Conservation (phyloP, 2,329 filamentous ascomycete species). For the Pseudogymnoascus sp. region DNA sequence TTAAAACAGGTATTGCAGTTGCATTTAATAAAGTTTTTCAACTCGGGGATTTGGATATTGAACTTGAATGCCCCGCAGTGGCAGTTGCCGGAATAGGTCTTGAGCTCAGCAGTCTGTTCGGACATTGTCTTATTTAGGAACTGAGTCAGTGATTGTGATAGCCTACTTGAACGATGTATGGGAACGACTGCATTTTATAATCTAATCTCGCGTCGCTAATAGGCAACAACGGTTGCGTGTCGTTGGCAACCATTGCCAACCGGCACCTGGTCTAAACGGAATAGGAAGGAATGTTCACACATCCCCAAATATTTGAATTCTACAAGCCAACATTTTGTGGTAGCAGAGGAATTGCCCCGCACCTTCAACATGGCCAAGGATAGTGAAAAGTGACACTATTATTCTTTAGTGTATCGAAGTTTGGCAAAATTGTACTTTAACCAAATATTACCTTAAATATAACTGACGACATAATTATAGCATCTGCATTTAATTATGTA, state of each 20-base stretch:
- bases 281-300: background rate
- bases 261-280: background rate
- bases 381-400: too few species aligned
- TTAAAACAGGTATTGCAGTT: conserved; percentile 61
- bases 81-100: conserved; percentile 47
- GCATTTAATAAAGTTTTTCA: conserved; percentile 50
- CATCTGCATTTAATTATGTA: too few species aligned
- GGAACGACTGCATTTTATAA: background rate
- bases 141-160: background rate
- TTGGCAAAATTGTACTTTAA: too few species aligned
- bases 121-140: background rate
- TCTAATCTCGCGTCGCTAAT: background rate
- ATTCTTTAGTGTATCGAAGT: too few species aligned
- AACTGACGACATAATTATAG: too few species aligned
- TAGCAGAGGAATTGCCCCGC: background rate
- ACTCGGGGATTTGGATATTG: conserved; percentile 47
- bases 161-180: background rate
- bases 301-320: background rate
- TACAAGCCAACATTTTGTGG: too few species aligned
- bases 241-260: background rate
- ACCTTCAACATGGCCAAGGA: background rate
- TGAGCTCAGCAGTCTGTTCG: background rate
- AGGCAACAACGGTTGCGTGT: background rate
- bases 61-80: conserved; percentile 51
- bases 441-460: too few species aligned